These are phyloP conservation scores for Tricholoma sp. DNA, from an alignment of 768 basidiomycete species.

Conservation along the genomic window DNA sequence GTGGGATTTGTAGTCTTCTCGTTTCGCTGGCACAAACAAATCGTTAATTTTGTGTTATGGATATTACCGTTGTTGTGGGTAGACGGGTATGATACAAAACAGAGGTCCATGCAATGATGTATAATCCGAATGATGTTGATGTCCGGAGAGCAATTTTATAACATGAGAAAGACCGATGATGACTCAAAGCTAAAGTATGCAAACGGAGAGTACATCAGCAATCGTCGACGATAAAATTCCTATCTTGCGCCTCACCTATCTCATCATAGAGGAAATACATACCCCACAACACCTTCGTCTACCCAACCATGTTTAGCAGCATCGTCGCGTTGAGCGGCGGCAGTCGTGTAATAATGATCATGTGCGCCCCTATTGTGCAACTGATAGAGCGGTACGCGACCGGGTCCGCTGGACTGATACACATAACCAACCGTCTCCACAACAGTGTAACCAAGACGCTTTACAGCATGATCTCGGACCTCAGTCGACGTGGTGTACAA, in stretches of 20 bases:
- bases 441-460: slow-evolving; percentile 16
- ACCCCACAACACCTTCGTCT: slow-evolving; percentile 13
- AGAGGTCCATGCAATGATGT: background rate
- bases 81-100: background rate
- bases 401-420: slow-evolving; percentile 6
- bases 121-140: background rate
- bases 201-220: background rate
- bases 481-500: slow-evolving; percentile 13
- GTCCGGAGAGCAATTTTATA: background rate
- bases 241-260: background rate
- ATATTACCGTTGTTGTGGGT: background rate
- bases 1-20: too few relatives aligned
- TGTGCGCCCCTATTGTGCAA: slow-evolving; percentile 12
- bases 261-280: slow-evolving; percentile 6
- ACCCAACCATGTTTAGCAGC: slow-evolving; percentile 19
- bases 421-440: slow-evolving; percentile 18
- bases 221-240: background rate
- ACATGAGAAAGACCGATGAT: too few relatives aligned
- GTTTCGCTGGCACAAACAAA: background rate
- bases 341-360: slow-evolving; percentile 19
- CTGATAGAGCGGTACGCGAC: slow-evolving; percentile 15
- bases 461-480: slow-evolving; percentile 13
- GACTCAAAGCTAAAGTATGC: background rate
- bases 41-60: background rate
- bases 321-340: slow-evolving; percentile 15